phyloP scores from a whole-genome alignment of 1,284 basidiomycete species.

The Microbotryomycetes sp. region DNA sequence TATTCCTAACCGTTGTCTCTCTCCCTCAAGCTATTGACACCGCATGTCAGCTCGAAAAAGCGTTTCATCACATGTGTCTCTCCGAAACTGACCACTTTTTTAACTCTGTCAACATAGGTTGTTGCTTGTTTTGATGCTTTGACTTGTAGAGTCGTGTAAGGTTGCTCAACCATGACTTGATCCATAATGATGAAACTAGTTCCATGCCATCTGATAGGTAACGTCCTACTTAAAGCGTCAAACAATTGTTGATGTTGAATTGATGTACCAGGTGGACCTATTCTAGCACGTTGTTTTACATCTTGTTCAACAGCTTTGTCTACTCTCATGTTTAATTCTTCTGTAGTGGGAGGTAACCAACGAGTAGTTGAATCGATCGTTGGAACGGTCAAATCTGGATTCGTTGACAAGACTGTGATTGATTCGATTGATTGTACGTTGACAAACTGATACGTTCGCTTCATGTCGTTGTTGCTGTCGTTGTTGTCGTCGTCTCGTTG shows the following conservation, averaged over 20 bases:
- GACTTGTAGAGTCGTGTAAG: slow-evolving; percentile 12
- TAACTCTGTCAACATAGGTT: slow-evolving; percentile 21
- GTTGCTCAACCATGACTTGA: slow-evolving; percentile 22
- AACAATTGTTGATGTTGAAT: slow-evolving; percentile 23
- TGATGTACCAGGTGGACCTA: slow-evolving; percentile 7
- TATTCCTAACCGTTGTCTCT: background rate
- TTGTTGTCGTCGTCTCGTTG: background rate
- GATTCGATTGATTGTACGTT: slow-evolving; percentile 21
- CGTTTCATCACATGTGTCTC: too few relatives aligned
- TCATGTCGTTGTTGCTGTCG: too few relatives aligned
- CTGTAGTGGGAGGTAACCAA: background rate
- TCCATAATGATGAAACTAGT: slow-evolving; percentile 26
- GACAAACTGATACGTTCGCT: slow-evolving; percentile 13
- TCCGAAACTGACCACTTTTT: slow-evolving; percentile 18
- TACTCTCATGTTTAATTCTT: slow-evolving; percentile 8
- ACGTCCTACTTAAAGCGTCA: slow-evolving; percentile 22
- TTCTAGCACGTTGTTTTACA: background rate
- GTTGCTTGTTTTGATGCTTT: slow-evolving; percentile 16
- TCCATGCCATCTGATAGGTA: slow-evolving; percentile 24
- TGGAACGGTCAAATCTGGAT: slow-evolving; percentile 9
- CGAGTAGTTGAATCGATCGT: background rate
- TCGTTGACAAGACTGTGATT: slow-evolving; percentile 11
- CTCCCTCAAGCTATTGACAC: background rate
- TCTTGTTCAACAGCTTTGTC: slow-evolving; percentile 8
- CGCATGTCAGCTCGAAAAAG: background rate